Evolutionary conservation across 2,329 filamentous ascomycete species (phyloP), one percentile per base, ranked within the genome.

Genomic region (Pseudocercospora macadamiae): DNA sequence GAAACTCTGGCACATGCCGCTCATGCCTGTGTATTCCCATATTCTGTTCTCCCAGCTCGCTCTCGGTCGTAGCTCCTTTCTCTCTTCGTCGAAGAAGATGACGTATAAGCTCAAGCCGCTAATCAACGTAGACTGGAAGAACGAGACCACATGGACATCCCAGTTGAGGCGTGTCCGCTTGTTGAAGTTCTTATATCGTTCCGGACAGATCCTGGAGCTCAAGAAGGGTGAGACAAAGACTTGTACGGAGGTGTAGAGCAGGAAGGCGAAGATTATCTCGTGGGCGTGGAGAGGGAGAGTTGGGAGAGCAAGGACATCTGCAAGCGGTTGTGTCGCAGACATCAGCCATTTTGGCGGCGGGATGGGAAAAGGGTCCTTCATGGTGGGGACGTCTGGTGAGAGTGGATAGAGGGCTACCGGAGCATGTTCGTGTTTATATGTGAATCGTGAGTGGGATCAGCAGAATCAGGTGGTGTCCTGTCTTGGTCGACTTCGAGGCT

Each of bases 61-160:
- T 47, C 57, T 48, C 26, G 54, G 55, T 18, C 69, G 59, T 61
- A 67, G 63, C 7, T 77, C 76, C 66, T 75, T 79, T 60, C 90
- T 82, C 73, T 92, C 89, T 37, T 86, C 77, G 73, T 95, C 90
- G 39, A 72, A 75, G 55, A 79, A 80, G 75, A 92, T 89, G 57
- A 90, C 83, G 82, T 86, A 93, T 14, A 95, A 76, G n/a, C 89
- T 89, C 28, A 93, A 76, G 48, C 66, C 73, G 73, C 88, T 91
- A 76, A 96, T 90, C 55, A 91, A 76, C 28, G 82, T 78, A 72
- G 86, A 88, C 80, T 96, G 91, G 56, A 90, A 80, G 66, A 95
- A 83, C n/a, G 89, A 92, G 28, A 95, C 90, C 55, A 93, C 87
- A 72, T 93, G 91, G 21, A 91, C 88, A 73, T 96, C 86, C 91